Conservation (phyloP, 2,329 filamentous ascomycete species). For the Xylariales sp. region DNA sequence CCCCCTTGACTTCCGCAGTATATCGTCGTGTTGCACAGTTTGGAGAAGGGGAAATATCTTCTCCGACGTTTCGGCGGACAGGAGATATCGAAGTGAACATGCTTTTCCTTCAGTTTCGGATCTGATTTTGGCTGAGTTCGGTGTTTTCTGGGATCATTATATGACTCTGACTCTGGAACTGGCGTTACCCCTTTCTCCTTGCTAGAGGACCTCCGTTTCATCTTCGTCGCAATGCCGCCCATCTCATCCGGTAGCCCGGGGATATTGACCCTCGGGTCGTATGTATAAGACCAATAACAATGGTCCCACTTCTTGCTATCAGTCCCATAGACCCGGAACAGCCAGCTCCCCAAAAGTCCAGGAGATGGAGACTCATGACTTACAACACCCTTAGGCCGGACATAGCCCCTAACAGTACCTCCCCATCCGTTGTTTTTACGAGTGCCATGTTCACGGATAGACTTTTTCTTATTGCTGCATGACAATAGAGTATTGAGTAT, state of each 20-base stretch:
- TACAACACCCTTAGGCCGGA: constrained; percentile 7
- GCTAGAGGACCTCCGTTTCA: not conserved
- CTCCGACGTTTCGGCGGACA: too few relatives aligned
- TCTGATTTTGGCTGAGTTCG: too few relatives aligned
- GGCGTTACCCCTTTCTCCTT: too few relatives aligned
- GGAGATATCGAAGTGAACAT: too few relatives aligned
- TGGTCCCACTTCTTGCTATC: not conserved
- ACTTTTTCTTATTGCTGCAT: not conserved
- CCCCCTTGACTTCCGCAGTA: too few relatives aligned
- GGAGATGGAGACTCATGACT: not conserved
- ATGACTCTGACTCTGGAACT: too few relatives aligned
- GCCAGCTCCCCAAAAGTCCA: not conserved
- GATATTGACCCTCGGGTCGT: not conserved
- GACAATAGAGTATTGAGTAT: not conserved
- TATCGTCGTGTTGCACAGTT: too few relatives aligned
- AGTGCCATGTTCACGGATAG: not conserved
- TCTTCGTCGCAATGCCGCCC: not conserved
- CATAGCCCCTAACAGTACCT: constrained; percentile 3
- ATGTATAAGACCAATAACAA: not conserved
- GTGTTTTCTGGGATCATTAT: too few relatives aligned
- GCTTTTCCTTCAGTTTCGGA: too few relatives aligned
- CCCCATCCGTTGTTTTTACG: not conserved
- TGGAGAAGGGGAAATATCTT: too few relatives aligned
- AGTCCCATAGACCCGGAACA: too few relatives aligned
- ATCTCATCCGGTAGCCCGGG: not conserved